Conservation (phyloP, 768 basidiomycete genomes). For the Mycena alexandri region DNA sequence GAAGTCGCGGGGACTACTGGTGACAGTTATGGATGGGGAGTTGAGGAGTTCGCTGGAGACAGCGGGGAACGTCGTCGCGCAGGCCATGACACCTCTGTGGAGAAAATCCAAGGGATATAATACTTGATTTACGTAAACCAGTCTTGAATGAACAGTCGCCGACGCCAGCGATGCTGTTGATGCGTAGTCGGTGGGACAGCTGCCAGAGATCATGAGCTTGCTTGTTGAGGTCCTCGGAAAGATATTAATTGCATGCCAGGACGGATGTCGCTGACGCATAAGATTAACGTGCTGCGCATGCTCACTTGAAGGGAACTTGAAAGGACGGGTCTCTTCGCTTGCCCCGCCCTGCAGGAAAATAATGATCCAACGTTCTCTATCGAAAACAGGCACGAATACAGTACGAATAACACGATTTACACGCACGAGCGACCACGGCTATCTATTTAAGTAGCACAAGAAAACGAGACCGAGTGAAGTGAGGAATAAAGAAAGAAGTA, state of each 20-base stretch:
- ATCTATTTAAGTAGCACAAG: constrained; percentile 18
- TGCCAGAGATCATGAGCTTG: too few relatives aligned
- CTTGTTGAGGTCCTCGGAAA: too few relatives aligned
- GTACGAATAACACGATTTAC: constrained; percentile 6
- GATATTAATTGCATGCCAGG: too few relatives aligned
- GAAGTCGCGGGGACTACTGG: constrained; percentile 63
- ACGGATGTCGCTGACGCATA: too few relatives aligned
- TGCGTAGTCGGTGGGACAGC: too few relatives aligned
- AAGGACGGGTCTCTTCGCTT: constrained; percentile 10
- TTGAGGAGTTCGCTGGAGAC: constrained; percentile 58
- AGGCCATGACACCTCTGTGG: constrained; percentile 72
- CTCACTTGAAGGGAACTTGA: constrained; percentile 10
- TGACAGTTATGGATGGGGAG: constrained; percentile 57
- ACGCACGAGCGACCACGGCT: neutral
- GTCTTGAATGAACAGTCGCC: constrained; percentile 10
- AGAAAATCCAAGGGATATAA: constrained; percentile 46
- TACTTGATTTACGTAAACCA: constrained; percentile 22
- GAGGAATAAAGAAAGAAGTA: constrained; percentile 2
- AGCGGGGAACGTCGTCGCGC: constrained; percentile 67
- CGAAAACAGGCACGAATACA: neutral
- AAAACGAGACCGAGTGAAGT: constrained; percentile 17
- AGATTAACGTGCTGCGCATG: constrained; percentile 10
- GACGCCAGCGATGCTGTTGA: too few relatives aligned
- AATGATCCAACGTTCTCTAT: constrained; percentile 8
- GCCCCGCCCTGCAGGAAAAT: constrained; percentile 9